Evolutionary conservation across 257 asterid genomes (phyloP).

Genomic region (Nyctanthes arbortristis): DNA sequence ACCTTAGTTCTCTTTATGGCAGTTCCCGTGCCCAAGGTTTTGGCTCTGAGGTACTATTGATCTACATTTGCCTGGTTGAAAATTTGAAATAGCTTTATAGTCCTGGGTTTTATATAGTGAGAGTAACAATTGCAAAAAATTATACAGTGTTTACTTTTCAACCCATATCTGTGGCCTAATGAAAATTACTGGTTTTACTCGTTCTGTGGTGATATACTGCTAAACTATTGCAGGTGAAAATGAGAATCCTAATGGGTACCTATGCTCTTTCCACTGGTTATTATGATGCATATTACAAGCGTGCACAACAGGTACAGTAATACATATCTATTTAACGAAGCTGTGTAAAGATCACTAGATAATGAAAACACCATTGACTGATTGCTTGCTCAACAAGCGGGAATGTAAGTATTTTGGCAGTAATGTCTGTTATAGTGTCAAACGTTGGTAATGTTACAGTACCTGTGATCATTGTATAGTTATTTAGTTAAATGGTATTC

Average conservation of each 20-base stretch:
- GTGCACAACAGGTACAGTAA: conserved; percentile 84
- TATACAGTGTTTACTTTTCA: conserved; percentile 12
- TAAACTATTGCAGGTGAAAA: conserved; percentile 66
- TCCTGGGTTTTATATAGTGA: not conserved
- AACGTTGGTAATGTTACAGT: not conserved
- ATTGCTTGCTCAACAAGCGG: conserved; percentile 1
- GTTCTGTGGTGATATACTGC: conserved; percentile 2
- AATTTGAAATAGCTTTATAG: not conserved
- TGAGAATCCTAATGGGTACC: conserved; percentile 97
- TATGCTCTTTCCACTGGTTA: conserved; percentile 99
- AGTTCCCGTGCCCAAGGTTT: conserved; percentile 90
- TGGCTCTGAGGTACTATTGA: conserved; percentile 80
- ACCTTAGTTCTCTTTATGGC: conserved; percentile 74
- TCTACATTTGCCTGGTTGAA: not conserved
- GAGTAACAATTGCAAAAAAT: not conserved
- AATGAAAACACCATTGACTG: not conserved
- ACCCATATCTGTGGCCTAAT: conserved; percentile 2
- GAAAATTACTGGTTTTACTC: conserved; percentile 13
- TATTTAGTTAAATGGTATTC: not conserved
- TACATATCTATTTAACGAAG: not conserved
- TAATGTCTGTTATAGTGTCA: not conserved
- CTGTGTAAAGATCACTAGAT: conserved; percentile 12
- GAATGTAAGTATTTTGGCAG: conserved; percentile 10
- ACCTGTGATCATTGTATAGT: not conserved
- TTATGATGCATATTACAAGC: conserved; percentile 96